Evolutionary conservation across 305 asterid species (phyloP), one percentile per base, ranked within the genome.

Genomic region (Nicotiana rustica): DNA sequence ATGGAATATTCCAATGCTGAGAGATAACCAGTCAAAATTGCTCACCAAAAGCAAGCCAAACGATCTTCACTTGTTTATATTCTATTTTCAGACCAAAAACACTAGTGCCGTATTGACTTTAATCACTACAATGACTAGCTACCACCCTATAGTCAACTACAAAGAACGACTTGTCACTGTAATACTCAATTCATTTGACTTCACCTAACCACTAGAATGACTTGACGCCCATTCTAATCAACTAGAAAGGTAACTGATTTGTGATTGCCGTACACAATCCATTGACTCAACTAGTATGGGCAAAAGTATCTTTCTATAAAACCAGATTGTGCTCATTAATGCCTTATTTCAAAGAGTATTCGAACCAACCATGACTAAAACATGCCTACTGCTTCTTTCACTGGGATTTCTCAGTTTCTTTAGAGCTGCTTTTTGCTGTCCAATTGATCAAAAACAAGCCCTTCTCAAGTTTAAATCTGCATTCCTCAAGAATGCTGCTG

Each of bases 401-500:
- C 15, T 35, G 76, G 76, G 55, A 68, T 68, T 68, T n/a, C 76
- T 68, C 55, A 7, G 29, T 68, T 68, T 35, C 31, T 68, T 36
- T 36, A 68, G 76, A 35, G 41, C 60, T 12, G 59, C 60, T 52
- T 17, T 52, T 44, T 81, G 38, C 56, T 68, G 83, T 70, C 68
- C 83, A 52, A 25, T 29, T 4, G 56, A 66, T 67, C 68, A 81
- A 52, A 52, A 67, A 68, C 78, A 68, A 55, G 78, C 79, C 21
- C 79, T 81, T 70, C 79, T 68, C 29, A 47, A 57, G n/a, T 81
- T 81, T 64, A 81, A 81, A 29, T 52, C 79, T 4, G 44, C 49
- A 35, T 57, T 68, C 38, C 52, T 67, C 13, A 36, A 44, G 35
- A 81, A 56, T 25, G 31, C 19, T 66, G 18, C 67, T 25, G n/a